Base-by-base conservation (phyloP, 768 basidiomycete genomes). In the Xerocomellus intermedius region DNA sequence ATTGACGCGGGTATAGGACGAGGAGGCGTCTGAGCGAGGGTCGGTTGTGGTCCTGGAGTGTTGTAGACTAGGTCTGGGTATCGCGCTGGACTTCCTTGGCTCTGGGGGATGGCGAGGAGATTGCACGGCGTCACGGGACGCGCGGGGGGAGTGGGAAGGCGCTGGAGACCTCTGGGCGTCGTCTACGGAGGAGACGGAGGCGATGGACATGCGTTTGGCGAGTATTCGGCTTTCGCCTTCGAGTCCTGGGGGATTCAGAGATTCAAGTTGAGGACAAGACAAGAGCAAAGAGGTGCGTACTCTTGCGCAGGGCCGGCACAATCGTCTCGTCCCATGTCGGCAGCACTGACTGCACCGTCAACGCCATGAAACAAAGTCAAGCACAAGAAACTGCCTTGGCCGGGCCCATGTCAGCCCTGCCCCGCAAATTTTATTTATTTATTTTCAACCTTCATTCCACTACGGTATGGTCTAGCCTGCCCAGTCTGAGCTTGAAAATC, bases 301-400 rank as follows among this genome's bases (percentile, higher is more conserved):
- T 80, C 78, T 91, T 89, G 62, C 90, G 81, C 36, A 92, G 77
- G 38, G 87, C 79, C 51, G 90, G 91, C 30, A 92, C 91, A 52
- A 92, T 89, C 35, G 82, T 82, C 66, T 90, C 89, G 69, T 91
- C 90, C 89, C 89, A 92, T 36, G 82, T 78, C 47, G 85, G 81
- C 41, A 71, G 47, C 45, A 59, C 63, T 30, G 61, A 75, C 58
- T 74, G 74, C 35, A 73, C 67, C 21, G 76, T 74, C 66, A 79
- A 57, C 50, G 78, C 75, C 78, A 79, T 77, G 42, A 60, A 54
- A 47, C 46, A 52, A 52, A 50, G 32, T 35, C 14, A 14, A 38
- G 10, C 14, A 35, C 10, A 22, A 33, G 4, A 35, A 35, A 5
- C 14, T 7, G 32, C 32, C 32, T 21, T 30, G 35, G 26, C 9